Evolutionary conservation across 208 protist species (phyloP).

Genomic region (Leptomonas seymouri): DNA sequence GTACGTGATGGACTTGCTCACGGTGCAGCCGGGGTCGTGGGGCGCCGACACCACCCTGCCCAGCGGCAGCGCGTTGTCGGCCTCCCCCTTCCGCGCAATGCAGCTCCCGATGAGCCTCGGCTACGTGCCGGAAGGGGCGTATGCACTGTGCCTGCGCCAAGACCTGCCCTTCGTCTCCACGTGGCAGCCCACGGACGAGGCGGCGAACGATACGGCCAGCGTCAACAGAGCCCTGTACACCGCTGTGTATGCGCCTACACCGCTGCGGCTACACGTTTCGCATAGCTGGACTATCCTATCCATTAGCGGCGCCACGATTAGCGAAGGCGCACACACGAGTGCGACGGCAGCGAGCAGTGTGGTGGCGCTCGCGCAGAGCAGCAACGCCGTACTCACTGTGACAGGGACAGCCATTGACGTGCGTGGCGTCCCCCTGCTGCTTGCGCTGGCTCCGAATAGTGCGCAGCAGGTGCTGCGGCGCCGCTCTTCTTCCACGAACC

Average conservation of each 20-base stretch:
- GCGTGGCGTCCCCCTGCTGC: constrained; percentile 36
- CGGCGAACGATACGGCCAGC: background rate
- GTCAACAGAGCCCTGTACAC: constrained; percentile 6
- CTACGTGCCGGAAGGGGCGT: constrained; percentile 51
- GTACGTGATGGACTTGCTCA: constrained; percentile 28
- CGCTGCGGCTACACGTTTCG: constrained; percentile 27
- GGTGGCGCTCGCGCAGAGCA: constrained; percentile 48
- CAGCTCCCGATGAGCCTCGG: constrained; percentile 39
- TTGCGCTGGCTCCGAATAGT: constrained; percentile 38
- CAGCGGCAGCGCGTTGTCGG: background rate
- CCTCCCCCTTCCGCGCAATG: constrained; percentile 22
- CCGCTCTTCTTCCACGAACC: background rate
- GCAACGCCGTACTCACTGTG: constrained; percentile 43
- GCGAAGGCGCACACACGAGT: background rate
- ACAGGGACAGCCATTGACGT: constrained; percentile 53
- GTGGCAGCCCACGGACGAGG: background rate
- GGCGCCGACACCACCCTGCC: background rate
- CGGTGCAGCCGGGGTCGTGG: constrained; percentile 32
- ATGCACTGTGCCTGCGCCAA: constrained; percentile 51
- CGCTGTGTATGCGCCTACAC: constrained; percentile 17
- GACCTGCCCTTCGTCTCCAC: constrained; percentile 26
- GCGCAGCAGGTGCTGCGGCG: constrained; percentile 24
- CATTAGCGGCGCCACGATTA: constrained; percentile 11
- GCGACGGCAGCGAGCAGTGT: constrained; percentile 12
- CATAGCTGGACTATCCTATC: constrained; percentile 24